A percentile compares a stretch with the other conserved stretches of the same genome.
These are phyloP conservation scores for Phytophthora macrochlamydospora DNA, from an alignment of 352 stramenopile species.

Conservation along the genomic window DNA sequence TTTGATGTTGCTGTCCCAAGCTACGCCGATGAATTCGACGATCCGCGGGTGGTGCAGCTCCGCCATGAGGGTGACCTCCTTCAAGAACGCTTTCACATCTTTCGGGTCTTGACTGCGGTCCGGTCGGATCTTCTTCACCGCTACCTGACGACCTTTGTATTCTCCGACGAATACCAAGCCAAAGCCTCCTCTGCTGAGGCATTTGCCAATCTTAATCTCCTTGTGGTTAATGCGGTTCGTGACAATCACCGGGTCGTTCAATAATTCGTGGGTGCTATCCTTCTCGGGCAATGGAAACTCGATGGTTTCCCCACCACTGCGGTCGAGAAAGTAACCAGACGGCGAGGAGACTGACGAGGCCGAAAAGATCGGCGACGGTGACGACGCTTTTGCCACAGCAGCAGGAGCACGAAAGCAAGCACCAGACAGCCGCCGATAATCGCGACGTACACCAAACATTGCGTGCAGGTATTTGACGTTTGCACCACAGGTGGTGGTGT, in stretches of 20 bases:
- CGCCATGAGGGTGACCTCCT: slow-evolving; percentile 48
- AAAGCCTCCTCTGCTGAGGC: slow-evolving; percentile 47
- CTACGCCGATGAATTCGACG: slow-evolving; percentile 49
- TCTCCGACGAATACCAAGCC: slow-evolving; percentile 49
- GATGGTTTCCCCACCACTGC: slow-evolving; percentile 26
- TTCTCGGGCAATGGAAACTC: slow-evolving; percentile 31
- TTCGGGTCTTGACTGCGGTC: slow-evolving; percentile 31
- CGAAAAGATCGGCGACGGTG: slow-evolving; percentile 3
- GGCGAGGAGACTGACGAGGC: slow-evolving; percentile 19
- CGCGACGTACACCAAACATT: slow-evolving; percentile 18
- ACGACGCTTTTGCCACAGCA: slow-evolving; percentile 23
- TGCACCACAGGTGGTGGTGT: too few relatives aligned
- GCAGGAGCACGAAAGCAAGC: slow-evolving; percentile 25
- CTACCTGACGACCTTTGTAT: slow-evolving; percentile 38
- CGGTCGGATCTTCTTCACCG: slow-evolving; percentile 51
- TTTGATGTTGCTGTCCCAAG: slow-evolving; percentile 40
- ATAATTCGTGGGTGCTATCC: slow-evolving; percentile 26
- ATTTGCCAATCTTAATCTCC: slow-evolving; percentile 41
- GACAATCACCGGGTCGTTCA: slow-evolving; percentile 53
- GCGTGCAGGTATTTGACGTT: neutral
- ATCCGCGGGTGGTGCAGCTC: slow-evolving; percentile 48
- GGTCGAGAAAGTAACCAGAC: slow-evolving; percentile 30
- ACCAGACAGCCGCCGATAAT: slow-evolving; percentile 30
- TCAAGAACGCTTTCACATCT: slow-evolving; percentile 44
- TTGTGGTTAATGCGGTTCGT: slow-evolving; percentile 52